Conservation (phyloP, 2,329 filamentous ascomycete species). For the Lachnellula hyalina region DNA sequence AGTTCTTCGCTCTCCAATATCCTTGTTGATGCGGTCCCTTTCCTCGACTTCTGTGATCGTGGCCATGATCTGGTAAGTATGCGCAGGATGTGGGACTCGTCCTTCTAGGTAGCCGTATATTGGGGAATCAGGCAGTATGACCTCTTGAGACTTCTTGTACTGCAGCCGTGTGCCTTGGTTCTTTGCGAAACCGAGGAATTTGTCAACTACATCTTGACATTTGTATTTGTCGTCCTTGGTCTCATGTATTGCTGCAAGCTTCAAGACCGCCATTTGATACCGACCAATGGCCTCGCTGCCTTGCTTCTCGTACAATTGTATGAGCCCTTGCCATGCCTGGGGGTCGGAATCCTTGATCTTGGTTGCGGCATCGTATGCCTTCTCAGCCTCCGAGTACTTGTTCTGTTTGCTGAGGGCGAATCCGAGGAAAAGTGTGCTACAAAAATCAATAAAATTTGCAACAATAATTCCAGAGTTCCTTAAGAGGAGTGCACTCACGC, state of each 20-base stretch:
- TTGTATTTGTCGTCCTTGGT: slow-evolving; percentile 60
- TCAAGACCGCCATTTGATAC: slow-evolving; percentile 69
- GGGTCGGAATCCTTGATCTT: slow-evolving; percentile 66
- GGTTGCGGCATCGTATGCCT: slow-evolving; percentile 68
- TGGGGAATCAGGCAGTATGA: slow-evolving; percentile 74
- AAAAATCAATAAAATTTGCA: slow-evolving; percentile 7
- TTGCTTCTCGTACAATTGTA: slow-evolving; percentile 79
- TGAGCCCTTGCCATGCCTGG: slow-evolving; percentile 87
- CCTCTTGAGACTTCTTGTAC: slow-evolving; percentile 68
- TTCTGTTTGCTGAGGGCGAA: slow-evolving; percentile 77
- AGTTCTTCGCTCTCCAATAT: slow-evolving; percentile 85
- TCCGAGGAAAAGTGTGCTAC: slow-evolving; percentile 76
- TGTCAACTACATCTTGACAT: slow-evolving; percentile 67
- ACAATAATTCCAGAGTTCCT: not conserved
- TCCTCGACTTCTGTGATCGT: slow-evolving; percentile 82
- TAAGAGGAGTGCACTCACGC: slow-evolving; percentile 47
- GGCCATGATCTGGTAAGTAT: slow-evolving; percentile 76
- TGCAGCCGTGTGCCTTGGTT: slow-evolving; percentile 66
- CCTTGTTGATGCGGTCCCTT: slow-evolving; percentile 79
- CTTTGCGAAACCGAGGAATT: slow-evolving; percentile 70
- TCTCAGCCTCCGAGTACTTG: slow-evolving; percentile 66
- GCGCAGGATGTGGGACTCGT: slow-evolving; percentile 69
- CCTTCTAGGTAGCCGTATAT: slow-evolving; percentile 82
- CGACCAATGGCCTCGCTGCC: slow-evolving; percentile 61
- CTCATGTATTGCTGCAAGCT: slow-evolving; percentile 69